Evolutionary conservation across 306 rosid genomes (phyloP).

Genomic region (Leucaena leucocephala): DNA sequence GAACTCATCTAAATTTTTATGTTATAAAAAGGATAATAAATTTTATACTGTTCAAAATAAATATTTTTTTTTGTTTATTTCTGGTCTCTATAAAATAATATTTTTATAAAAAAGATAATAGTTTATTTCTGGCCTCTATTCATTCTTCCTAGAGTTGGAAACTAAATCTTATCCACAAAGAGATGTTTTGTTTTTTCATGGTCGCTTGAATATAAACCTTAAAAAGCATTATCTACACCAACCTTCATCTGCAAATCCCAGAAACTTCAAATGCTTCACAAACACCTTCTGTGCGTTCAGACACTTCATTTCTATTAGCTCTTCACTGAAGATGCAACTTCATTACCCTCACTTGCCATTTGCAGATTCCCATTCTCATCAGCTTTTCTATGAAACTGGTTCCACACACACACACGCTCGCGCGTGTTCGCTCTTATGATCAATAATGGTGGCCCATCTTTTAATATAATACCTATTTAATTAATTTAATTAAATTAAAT

Average conservation of each 20-base stretch:
- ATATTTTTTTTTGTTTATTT: too few species aligned
- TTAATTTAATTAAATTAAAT: too few species aligned
- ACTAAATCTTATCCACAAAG: constrained; percentile 41
- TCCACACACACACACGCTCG: constrained; percentile 23
- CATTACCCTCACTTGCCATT: neutral
- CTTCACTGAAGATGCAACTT: constrained; percentile 9
- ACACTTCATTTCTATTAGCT: constrained; percentile 1
- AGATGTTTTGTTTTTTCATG: neutral
- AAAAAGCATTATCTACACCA: constrained; percentile 33
- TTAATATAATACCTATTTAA: too few species aligned
- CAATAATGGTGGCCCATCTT: too few species aligned
- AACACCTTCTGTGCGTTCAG: neutral
- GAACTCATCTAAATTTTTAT: too few species aligned
- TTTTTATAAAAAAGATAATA: too few species aligned
- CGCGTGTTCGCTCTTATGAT: too few species aligned
- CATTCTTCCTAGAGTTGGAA: neutral
- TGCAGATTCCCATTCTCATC: neutral
- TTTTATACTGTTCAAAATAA: too few species aligned
- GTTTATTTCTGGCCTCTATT: constrained; percentile 26
- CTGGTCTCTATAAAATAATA: too few species aligned
- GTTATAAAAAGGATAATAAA: too few species aligned
- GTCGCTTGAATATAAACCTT: neutral
- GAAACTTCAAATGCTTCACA: neutral
- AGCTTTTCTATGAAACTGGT: constrained; percentile 37
- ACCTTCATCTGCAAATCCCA: constrained; percentile 1